A percentile compares a stretch with the other conserved stretches of the same genome.
These are phyloP conservation scores for Saccharomyces hybrid DNA, from an alignment of 1,139 yeast genomes.

Conservation along the genomic window DNA sequence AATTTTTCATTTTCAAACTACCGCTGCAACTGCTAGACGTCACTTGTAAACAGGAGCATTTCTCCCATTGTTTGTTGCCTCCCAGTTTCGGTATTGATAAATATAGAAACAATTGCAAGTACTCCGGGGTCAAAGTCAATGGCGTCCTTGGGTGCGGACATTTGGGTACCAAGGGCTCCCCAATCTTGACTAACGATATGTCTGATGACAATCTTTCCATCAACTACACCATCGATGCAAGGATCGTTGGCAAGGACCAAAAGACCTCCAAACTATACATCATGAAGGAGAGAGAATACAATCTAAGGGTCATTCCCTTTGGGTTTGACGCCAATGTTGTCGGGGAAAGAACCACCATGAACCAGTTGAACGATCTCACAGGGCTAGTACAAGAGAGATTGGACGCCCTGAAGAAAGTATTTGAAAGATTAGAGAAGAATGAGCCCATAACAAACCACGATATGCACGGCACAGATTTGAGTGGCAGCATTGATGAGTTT, in stretches of 20 bases:
- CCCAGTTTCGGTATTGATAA: constrained; percentile 56
- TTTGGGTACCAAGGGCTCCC: constrained; percentile 33
- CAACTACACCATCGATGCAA: constrained; percentile 29
- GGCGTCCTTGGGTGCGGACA: constrained; percentile 37
- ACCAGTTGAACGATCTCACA: constrained; percentile 15
- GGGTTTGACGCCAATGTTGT: constrained; percentile 26
- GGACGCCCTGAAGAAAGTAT: constrained; percentile 16
- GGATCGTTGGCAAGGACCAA: constrained; percentile 23
- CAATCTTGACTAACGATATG: constrained; percentile 33
- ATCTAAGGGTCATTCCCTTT: constrained; percentile 33
- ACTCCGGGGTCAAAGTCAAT: constrained; percentile 29
- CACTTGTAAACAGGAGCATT: constrained; percentile 45
- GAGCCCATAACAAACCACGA: constrained; percentile 18
- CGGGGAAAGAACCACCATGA: constrained; percentile 17
- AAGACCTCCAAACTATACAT: constrained; percentile 19
- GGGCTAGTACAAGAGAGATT: constrained; percentile 16
- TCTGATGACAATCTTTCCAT: constrained; percentile 24
- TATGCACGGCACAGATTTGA: constrained; percentile 18
- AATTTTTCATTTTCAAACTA: constrained; percentile 54
- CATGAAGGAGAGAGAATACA: constrained; percentile 27
- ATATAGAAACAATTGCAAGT: constrained; percentile 30
- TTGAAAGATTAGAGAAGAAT: constrained; percentile 13
- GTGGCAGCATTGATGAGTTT: constrained; percentile 17
- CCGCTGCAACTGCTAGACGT: constrained; percentile 52
- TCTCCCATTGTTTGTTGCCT: constrained; percentile 51